phyloP scores from a whole-genome alignment of 2,329 filamentous ascomycete genomes.

The Fusarium albidum region DNA sequence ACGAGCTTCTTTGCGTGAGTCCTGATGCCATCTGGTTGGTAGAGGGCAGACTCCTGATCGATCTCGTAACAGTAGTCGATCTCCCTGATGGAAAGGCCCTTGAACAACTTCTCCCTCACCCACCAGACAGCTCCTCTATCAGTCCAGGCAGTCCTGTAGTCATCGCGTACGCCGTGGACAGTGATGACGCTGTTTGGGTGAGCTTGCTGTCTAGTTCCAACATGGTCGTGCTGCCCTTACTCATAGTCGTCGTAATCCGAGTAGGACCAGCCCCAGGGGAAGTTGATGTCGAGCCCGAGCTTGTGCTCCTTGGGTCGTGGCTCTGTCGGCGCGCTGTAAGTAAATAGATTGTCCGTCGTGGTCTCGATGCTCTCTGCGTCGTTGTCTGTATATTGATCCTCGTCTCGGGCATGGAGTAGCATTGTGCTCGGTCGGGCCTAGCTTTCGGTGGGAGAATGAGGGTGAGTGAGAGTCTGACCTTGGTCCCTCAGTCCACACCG shows the following conservation, averaged over 20 bases:
- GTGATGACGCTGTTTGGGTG: slow-evolving; percentile 14
- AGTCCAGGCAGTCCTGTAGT: slow-evolving; percentile 13
- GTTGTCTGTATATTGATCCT: background rate
- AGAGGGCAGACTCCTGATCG: background rate
- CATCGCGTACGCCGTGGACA: slow-evolving; percentile 18
- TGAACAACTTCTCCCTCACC: background rate
- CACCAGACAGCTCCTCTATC: background rate
- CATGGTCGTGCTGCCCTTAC: background rate
- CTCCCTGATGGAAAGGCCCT: background rate
- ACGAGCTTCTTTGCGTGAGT: no score
- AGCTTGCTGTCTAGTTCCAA: background rate
- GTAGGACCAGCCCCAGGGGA: background rate
- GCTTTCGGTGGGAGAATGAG: no score
- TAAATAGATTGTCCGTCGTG: background rate
- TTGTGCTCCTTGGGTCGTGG: no score
- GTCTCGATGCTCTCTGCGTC: background rate
- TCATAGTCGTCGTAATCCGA: slow-evolving; percentile 3
- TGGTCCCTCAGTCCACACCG: no score
- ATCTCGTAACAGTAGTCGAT: background rate
- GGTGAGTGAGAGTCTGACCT: no score
- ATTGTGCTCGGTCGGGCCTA: background rate
- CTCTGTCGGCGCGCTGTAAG: background rate
- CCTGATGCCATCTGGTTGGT: background rate
- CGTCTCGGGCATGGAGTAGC: no score
- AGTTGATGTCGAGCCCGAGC: no score